A percentile compares a stretch with the other conserved stretches of the same genome.
These are phyloP conservation scores for Geotrichum candidum DNA, from an alignment of 1,139 yeast genomes.

Conservation along the genomic window DNA sequence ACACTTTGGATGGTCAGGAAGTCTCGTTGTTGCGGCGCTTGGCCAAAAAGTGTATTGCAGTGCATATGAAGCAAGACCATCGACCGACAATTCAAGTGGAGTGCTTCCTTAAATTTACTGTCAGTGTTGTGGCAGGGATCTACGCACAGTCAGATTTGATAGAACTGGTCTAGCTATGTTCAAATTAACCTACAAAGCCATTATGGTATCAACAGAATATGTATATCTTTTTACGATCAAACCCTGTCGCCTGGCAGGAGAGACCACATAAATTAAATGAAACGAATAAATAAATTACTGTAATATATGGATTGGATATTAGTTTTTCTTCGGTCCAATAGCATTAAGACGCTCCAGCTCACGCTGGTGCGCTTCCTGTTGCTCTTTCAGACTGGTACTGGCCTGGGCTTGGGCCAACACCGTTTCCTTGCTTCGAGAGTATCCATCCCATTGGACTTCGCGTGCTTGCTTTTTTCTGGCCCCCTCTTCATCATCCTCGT, in stretches of 20 bases:
- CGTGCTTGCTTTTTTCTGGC: conserved; percentile 19
- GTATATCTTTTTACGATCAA: background rate
- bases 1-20: conserved; percentile 36
- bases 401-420: conserved; percentile 27
- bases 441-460: conserved; percentile 31
- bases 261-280: background rate
- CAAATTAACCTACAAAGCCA: conserved; percentile 9
- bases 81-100: background rate
- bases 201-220: background rate
- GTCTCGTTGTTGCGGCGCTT: conserved; percentile 38
- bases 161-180: background rate
- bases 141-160: conserved; percentile 37
- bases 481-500: conserved; percentile 18
- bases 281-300: background rate
- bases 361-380: conserved; percentile 21
- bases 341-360: conserved; percentile 22
- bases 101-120: conserved; percentile 28
- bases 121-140: conserved; percentile 31
- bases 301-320: background rate
- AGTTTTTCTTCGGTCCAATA: conserved; percentile 26
- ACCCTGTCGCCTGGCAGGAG: background rate
- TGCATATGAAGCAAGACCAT: conserved; percentile 9
- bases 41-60: conserved; percentile 33
- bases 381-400: conserved; percentile 24
- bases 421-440: conserved; percentile 23